Evolutionary conservation across 2,329 filamentous ascomycete genomes (phyloP), one percentile per base, ranked within the genome.

Genomic region (Exserohilum rostratum): DNA sequence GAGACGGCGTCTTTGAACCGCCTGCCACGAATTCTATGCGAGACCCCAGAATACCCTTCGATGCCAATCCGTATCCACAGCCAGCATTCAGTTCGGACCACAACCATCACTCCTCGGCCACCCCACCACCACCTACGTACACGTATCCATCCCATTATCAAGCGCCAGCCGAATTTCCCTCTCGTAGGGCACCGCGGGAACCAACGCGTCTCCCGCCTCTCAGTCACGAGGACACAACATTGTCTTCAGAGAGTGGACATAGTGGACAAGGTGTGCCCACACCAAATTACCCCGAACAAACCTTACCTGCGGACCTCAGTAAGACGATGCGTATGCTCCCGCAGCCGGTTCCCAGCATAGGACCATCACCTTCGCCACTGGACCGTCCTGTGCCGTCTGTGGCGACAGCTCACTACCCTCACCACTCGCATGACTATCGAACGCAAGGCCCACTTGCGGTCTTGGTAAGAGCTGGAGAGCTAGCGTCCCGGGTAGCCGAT

Each of bases 221-320:
- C 30, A 67, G 67, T n/a, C 75, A 72, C 33, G 73, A 76, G 45
- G 75, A 77, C 35, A 76, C 75, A 3, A 76, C 70, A 0, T 50
- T 74, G 34, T 77, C 75, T n/a, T 77, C 75, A 1, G 72, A 76
- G 45, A 75, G 73, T 34, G 64, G 67, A 4, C 64, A 68, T 17
- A 69, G 61, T 45, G 60, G 58, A 5, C 64, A 64, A 35, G 62
- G 58, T 20, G 47, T 58, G n/a, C 50, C 58, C 10, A 48, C 53
- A 11, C 34, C 57, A 6, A 25, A 44, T 15, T 62, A 60, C 31
- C 53, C 55, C 18, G 51, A 47, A 35, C 51, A 63, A 13, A 45
- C 53, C 4, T 50, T 69, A 22, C 69, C 67, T 17, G 44, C 68
- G 22, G 74, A 76, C 50, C 57, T 66, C 12, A 51, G 58, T 3